phyloP scores from a whole-genome alignment of 495 filamentous ascomycete species.

The Oidiodendron maius region DNA sequence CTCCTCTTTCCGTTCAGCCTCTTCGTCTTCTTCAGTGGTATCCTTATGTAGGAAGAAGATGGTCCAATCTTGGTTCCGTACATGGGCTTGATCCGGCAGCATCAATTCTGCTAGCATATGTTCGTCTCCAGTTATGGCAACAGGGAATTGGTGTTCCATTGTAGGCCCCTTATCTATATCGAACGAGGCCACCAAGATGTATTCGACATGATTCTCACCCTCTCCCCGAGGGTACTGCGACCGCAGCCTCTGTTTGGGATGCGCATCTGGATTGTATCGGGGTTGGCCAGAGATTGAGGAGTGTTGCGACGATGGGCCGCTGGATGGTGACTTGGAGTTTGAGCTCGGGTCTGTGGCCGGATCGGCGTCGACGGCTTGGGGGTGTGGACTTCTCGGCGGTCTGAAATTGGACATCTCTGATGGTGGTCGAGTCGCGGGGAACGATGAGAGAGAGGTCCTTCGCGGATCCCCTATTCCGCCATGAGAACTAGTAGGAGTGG shows the following conservation, averaged over 20 bases:
- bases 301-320: slow-evolving; percentile 46
- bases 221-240: slow-evolving; percentile 82
- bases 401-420: slow-evolving; percentile 44
- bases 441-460: slow-evolving; percentile 54
- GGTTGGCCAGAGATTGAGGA: slow-evolving; percentile 43
- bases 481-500: slow-evolving; percentile 16
- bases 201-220: slow-evolving; percentile 91
- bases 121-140: slow-evolving; percentile 93
- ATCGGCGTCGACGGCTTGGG: slow-evolving; percentile 38
- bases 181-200: slow-evolving; percentile 97
- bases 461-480: slow-evolving; percentile 23
- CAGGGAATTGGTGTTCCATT: slow-evolving; percentile 98
- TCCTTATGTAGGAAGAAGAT: slow-evolving; percentile 99
- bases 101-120: slow-evolving; percentile 97
- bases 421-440: slow-evolving; percentile 47
- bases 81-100: slow-evolving; percentile 95
- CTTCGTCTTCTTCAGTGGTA: slow-evolving; percentile 71
- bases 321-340: slow-evolving; percentile 49
- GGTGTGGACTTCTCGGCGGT: slow-evolving; percentile 46
- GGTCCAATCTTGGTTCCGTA: slow-evolving; percentile 95
- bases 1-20: slow-evolving; percentile 50
- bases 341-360: slow-evolving; percentile 48
- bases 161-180: slow-evolving; percentile 92
- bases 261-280: slow-evolving; percentile 35
- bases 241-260: slow-evolving; percentile 49